Evolutionary conservation across 192 early-diverging fungal species (phyloP), one percentile per base, ranked within the genome.

Genomic region (Backusella australiensis): DNA sequence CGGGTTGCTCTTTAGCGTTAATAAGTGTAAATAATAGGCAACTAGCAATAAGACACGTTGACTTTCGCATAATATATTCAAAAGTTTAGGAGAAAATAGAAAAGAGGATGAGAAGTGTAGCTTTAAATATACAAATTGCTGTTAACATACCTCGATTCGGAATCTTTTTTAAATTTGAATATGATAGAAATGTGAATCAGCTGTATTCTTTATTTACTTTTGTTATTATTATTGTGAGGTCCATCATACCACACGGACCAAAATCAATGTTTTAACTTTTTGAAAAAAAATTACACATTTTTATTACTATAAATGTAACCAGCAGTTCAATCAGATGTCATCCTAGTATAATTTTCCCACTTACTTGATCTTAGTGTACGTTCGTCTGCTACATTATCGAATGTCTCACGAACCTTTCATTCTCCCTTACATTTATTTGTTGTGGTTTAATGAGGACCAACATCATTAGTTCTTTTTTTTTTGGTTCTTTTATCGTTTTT

Each of bases 401-500:
- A 7, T 68, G 49, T 19, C 36, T 73, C 42, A 72, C 65, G 11
- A 0, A 67, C 6, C 23, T 29, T n/a, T 42, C 34, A 42, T 52
- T 39, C 65, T 75, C 56, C 14, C 36, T 39, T 21, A 39, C 11
- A 23, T 21, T 38, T 63, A 15, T 44, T 12, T 44, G 3, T 44
- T n/a, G 35, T 42, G 2, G 49, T n/a, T 69, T 42, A 11, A 11
- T 59, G 56, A 2, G 56, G 8, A 56, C 4, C 29, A 34, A 21
- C 63, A 36, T 75, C 72, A 1, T 71, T 23, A 3, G 70, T 34
- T 19, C 74, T 29, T 32, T 32, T 32, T 56, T 66, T n/a, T 72
- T 46, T 23, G 77, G 69, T 56, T 82, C 59, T 21, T 41, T 38
- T 66, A 77, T 53, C 21, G 78, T 39, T n/a, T 66, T 68, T 26